Evolutionary conservation across 2,329 filamentous ascomycete species (phyloP).

Genomic region (Hymenoscyphus linearis): DNA sequence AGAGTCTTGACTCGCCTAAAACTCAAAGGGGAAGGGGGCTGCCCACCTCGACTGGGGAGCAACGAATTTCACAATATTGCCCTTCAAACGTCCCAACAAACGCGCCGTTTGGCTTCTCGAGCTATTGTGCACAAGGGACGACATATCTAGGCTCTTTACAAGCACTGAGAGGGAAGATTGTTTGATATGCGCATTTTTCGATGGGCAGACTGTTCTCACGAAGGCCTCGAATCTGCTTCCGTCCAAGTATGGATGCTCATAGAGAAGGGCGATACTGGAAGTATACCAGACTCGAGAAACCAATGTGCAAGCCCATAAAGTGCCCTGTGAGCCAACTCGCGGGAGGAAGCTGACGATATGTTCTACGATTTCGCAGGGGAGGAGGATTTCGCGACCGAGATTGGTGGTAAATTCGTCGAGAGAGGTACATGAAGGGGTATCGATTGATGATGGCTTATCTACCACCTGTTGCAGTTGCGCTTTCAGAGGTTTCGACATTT

Average conservation of each 20-base stretch:
- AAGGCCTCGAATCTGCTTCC: slow-evolving; percentile 30
- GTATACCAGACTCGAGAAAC: slow-evolving; percentile 31
- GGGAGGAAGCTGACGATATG: slow-evolving; percentile 30
- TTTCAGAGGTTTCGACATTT: slow-evolving; percentile 27
- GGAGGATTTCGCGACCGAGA: slow-evolving; percentile 21
- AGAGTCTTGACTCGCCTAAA: too few species aligned
- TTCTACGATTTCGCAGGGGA: slow-evolving; percentile 31
- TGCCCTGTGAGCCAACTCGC: slow-evolving; percentile 18
- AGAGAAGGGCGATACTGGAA: slow-evolving; percentile 25
- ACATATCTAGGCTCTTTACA: slow-evolving; percentile 31
- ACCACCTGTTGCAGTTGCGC: neutral
- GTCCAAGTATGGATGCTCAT: slow-evolving; percentile 26
- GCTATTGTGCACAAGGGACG: slow-evolving; percentile 30
- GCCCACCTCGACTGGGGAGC: slow-evolving; percentile 28
- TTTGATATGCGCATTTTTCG: slow-evolving; percentile 33
- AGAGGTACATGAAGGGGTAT: neutral
- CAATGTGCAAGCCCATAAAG: slow-evolving; percentile 28
- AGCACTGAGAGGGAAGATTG: slow-evolving; percentile 26
- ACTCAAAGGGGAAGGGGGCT: too few species aligned
- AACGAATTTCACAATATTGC: slow-evolving; percentile 31
- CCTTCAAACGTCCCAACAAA: slow-evolving; percentile 30
- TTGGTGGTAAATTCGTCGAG: neutral
- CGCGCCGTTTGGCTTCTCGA: slow-evolving; percentile 30
- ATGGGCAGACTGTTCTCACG: slow-evolving; percentile 31
- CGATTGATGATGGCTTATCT: neutral